Evolutionary conservation across 768 basidiomycete species (phyloP), one percentile per base, ranked within the genome.

Genomic region (Rhodotorula diobovata): DNA sequence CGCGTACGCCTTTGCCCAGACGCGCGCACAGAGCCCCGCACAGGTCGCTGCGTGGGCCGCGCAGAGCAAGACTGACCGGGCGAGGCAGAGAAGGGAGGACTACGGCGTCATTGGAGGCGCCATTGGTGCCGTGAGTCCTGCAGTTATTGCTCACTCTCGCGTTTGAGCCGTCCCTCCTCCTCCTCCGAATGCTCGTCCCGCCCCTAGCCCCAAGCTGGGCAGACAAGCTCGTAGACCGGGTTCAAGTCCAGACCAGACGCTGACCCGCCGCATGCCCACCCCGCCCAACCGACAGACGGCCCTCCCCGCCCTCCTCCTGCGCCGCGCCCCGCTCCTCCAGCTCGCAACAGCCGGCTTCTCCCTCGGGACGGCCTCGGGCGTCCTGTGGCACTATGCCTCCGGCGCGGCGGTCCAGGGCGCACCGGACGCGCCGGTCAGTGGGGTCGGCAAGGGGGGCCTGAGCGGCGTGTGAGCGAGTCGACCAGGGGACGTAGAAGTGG

Each of bases 41-140:
- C n/a, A 58, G 20, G 48, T 60, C 2, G 58, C 45, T 14, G 48
- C 34, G 39, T 63, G 63, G 32, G 68, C 62, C 5, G 6, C 34
- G 15, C 51, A 51, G 30, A 48, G 59, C 20, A 34, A 58, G 35
- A 18, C 57, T 14, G 58, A 63, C 57, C 28, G 39, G 46, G 41
- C 51, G 4, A 45, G 46, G n/a, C 21, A 23, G 56, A 58, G 53
- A 9, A 46, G 67, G 25, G 67, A 68, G 34, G 67, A 68, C 45
- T 68, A 68, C 43, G 61, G 59, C 21, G 60, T 61, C 7, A 53
- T 68, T 30, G 62, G 62, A 28, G 62, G 68, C 15, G 54, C 51
- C 5, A 23, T 69, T 23, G 57, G 68, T 25, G 68, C 56, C 30
- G 68, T 63, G 30, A 35, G 68, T 63, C 14, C 6, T 10, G 15